Base-by-base conservation (phyloP, 345 rosid genomes). In the Syzygium jambos region DNA sequence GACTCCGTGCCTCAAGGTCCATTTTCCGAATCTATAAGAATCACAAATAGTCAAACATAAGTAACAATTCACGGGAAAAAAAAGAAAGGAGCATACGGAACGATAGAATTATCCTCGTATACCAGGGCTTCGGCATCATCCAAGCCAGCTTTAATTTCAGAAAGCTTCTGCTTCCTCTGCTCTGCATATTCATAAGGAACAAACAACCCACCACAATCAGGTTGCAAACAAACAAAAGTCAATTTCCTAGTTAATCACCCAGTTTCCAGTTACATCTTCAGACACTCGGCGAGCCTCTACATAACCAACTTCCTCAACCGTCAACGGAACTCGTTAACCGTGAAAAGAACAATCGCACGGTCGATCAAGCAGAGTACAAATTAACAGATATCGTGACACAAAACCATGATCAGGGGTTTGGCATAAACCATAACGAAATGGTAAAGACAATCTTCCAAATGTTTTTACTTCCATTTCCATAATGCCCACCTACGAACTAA, bases 71-170 rank as follows among this genome's bases (percentile, higher is more conserved):
- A n/a, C 8, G 80, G 38, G 59, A 30, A 34, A 51, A 84, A 51
- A 51, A 84, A 51, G 68, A 52, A 87, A 21, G 27, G 51, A 84
- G 6, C 19, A 41, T 54, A 55, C 43, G 21, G 30, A 17, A 8
- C 4, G 17, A 82, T 16, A 4, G 27, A 9, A 29, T 78, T 52
- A n/a, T 56, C 5, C 30, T 59, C 27, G 9, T 87, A 22, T 92
- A 93, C 95, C 95, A 93, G 78, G 53, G 92, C 85, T n/a, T 94
- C 95, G 16, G 93, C 95, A 49, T 94, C 95, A 49, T 93, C 94
- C 83, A 94, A 84, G 63, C 90, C 94, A 25, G 89, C 86, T 86
- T 90, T 91, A 73, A 93, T 89, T 80, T 93, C 95, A 84, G 93
- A 88, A 87, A 93, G 86, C 86, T 90, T 91, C 88, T 93, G 93